Percentiles rank a stretch among this genome's conserved stretches.
phyloP scores from a whole-genome alignment of 345 rosid genomes.

The Lumnitzera racemosa region DNA sequence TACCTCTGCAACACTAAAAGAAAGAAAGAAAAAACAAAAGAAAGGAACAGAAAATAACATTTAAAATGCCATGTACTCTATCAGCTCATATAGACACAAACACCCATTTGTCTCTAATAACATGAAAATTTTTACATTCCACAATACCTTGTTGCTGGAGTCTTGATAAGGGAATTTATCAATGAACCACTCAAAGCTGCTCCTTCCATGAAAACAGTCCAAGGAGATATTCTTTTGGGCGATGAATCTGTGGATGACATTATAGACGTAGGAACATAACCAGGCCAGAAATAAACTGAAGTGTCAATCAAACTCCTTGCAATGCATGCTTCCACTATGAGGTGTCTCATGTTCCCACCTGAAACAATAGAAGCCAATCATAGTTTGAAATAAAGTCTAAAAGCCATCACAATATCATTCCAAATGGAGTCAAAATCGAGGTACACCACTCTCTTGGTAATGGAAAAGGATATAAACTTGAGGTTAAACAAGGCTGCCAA shows the following conservation, averaged over 20 bases:
- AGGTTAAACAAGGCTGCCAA: too few relatives aligned
- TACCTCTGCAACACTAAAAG: constrained; percentile 48
- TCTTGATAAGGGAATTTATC: constrained; percentile 29
- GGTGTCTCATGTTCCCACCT: constrained; percentile 67
- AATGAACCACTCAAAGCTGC: constrained; percentile 37
- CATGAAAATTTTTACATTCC: constrained; percentile 10
- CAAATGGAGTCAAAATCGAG: too few relatives aligned
- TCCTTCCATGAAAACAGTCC: constrained; percentile 54
- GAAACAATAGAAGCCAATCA: constrained; percentile 10
- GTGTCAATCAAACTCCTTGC: constrained; percentile 54
- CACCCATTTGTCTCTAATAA: background rate
- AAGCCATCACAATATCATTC: too few relatives aligned
- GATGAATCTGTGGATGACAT: constrained; percentile 27
- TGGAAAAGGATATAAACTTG: too few relatives aligned
- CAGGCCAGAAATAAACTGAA: constrained; percentile 57
- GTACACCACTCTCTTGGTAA: too few relatives aligned
- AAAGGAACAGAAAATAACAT: constrained; percentile 9
- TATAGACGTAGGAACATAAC: constrained; percentile 37
- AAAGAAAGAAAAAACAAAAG: constrained; percentile 13
- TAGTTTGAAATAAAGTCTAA: too few relatives aligned
- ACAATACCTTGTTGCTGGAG: constrained; percentile 52
- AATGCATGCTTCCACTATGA: constrained; percentile 70
- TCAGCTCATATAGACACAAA: background rate
- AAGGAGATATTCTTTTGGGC: constrained; percentile 38
- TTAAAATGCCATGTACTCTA: background rate